These are phyloP conservation scores for Choricystis sp. DNA, from an alignment of 139 green algal species.

Conservation along the genomic window DNA sequence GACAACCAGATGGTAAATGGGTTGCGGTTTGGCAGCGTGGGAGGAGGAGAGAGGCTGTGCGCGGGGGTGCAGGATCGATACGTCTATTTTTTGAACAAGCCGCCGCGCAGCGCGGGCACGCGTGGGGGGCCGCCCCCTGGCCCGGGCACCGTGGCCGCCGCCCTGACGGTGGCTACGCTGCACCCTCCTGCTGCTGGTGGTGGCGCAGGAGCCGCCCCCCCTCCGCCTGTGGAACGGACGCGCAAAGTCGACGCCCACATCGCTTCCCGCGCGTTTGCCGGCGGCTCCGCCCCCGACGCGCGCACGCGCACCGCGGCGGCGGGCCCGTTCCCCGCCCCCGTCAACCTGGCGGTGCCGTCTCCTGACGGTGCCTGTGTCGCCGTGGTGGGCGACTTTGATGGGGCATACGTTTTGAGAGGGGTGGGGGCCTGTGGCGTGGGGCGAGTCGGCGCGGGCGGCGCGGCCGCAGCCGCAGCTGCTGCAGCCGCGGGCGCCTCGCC, in stretches of 20 bases:
- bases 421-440: conserved; percentile 2
- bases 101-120: background rate
- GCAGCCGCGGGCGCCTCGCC: background rate
- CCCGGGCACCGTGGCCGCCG: too few species aligned
- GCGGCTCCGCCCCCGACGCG: background rate
- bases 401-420: conserved; percentile 5
- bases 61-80: conserved; percentile 9
- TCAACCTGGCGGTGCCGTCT: conserved; percentile 15
- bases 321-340: conserved; percentile 7
- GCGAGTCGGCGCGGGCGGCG: background rate
- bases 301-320: conserved; percentile 2
- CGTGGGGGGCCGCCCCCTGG: too few species aligned
- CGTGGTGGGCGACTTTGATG: conserved; percentile 7
- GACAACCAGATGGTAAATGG: conserved; percentile 12
- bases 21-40: conserved; percentile 12
- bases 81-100: conserved; percentile 12
- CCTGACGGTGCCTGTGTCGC: conserved; percentile 12
- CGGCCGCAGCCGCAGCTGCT: background rate
- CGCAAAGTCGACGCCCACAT: background rate
- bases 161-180: too few species aligned
- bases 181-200: background rate
- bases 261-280: conserved; percentile 3
- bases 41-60: conserved; percentile 5
- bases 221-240: background rate
- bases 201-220: background rate